Evolutionary conservation across 352 stramenopile species (phyloP).

Genomic region (Globisporangium cederbergense): DNA sequence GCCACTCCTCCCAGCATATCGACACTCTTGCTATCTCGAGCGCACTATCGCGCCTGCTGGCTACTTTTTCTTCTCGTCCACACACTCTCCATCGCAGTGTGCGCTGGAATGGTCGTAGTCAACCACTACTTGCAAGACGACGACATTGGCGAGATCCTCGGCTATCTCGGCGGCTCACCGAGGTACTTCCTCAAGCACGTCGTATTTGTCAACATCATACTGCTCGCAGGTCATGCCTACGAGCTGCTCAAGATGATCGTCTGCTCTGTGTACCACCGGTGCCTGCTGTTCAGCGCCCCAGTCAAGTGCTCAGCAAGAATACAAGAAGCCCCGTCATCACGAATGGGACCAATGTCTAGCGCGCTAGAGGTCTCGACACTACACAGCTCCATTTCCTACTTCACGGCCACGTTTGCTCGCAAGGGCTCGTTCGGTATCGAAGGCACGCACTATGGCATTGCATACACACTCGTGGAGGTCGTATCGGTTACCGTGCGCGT

Average conservation of each 20-base stretch:
- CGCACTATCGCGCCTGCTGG: not conserved
- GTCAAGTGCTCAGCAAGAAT: not conserved
- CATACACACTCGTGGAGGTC: not conserved
- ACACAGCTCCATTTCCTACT: not conserved
- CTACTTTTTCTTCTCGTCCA: not conserved
- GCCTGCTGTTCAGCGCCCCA: not conserved
- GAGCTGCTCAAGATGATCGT: conserved; percentile 1
- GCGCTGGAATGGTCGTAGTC: not conserved
- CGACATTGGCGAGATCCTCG: not conserved
- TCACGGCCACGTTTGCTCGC: not conserved
- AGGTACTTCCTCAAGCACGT: not conserved
- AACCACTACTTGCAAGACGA: not conserved
- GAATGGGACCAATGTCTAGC: not conserved
- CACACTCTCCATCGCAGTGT: not conserved
- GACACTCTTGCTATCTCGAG: not conserved
- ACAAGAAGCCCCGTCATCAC: not conserved
- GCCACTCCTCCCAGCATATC: not conserved
- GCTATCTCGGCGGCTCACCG: conserved; percentile 1
- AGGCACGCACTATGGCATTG: not conserved
- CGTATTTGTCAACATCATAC: not conserved
- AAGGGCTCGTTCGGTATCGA: conserved; percentile 5
- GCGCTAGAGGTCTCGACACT: too few relatives aligned
- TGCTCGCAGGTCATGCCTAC: not conserved
- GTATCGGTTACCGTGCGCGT: not conserved
- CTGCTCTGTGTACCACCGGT: not conserved